Evolutionary conservation across 208 protist species (phyloP).

Genomic region (Tritrichomonas musculus): DNA sequence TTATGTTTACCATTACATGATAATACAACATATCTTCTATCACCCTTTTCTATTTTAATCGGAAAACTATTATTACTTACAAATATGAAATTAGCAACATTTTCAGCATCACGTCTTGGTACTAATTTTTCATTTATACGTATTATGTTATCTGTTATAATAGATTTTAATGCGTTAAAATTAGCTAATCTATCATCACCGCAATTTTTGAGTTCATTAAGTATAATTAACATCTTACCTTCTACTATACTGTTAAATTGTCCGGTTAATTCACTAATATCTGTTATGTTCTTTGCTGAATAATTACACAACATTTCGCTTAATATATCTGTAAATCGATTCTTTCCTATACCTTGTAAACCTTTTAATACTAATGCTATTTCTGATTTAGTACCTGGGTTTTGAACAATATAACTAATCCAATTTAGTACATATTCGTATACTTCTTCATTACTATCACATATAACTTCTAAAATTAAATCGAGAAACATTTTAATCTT

Average conservation of each 20-base stretch:
- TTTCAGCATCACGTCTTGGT: background rate
- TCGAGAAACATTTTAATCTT: background rate
- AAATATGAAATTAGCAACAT: background rate
- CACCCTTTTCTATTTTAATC: background rate
- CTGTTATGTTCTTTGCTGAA: too few relatives aligned
- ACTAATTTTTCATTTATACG: background rate
- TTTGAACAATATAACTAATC: too few relatives aligned
- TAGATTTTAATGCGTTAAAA: background rate
- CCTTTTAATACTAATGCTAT: too few relatives aligned
- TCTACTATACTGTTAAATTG: background rate
- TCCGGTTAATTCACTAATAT: too few relatives aligned
- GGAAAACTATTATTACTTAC: background rate
- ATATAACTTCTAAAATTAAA: background rate
- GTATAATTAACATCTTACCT: background rate
- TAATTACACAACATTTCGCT: too few relatives aligned
- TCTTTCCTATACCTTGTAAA: too few relatives aligned
- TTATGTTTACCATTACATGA: constrained; percentile 15
- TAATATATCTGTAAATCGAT: too few relatives aligned
- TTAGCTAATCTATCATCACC: background rate
- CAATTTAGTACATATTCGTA: too few relatives aligned
- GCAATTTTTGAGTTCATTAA: background rate
- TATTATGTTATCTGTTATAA: background rate
- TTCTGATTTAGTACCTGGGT: too few relatives aligned
- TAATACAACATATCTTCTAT: background rate
- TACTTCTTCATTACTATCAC: too few relatives aligned